A percentile compares a stretch with the other conserved stretches of the same genome.
Evolutionary conservation across 1,284 basidiomycete species (phyloP).

Genomic region (Pulchroboletus neoregius): DNA sequence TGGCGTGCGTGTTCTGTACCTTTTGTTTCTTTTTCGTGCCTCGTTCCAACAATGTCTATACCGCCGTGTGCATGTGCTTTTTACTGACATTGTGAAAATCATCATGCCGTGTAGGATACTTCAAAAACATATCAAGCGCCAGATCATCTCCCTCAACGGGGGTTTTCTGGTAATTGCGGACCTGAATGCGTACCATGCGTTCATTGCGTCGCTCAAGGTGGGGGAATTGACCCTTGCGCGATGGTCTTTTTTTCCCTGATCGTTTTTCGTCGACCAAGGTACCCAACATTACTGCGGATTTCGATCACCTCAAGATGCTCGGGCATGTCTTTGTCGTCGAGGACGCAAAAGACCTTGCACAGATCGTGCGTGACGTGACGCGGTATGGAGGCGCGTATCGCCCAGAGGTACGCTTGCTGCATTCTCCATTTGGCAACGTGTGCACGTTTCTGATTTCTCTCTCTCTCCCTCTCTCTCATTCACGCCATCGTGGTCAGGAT

Average conservation of each 20-base stretch:
- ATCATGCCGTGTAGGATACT: slow-evolving; percentile 59
- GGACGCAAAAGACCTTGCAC: slow-evolving; percentile 90
- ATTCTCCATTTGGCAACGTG: neutral
- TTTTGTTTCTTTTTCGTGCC: neutral
- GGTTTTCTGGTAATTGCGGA: slow-evolving; percentile 97
- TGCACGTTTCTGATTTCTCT: neutral
- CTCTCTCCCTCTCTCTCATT: too few relatives aligned
- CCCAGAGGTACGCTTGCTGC: slow-evolving; percentile 63
- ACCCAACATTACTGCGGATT: slow-evolving; percentile 74
- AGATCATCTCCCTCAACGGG: slow-evolving; percentile 91
- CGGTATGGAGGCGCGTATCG: slow-evolving; percentile 90
- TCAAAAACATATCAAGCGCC: slow-evolving; percentile 94
- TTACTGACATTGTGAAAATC: neutral
- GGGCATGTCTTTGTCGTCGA: slow-evolving; percentile 93
- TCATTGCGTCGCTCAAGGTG: slow-evolving; percentile 80
- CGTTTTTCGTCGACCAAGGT: slow-evolving; percentile 36
- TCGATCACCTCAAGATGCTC: slow-evolving; percentile 93
- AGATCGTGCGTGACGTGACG: slow-evolving; percentile 92
- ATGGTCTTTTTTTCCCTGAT: neutral
- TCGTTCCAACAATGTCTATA: neutral
- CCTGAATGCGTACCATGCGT: slow-evolving; percentile 88
- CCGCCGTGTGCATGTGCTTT: neutral
- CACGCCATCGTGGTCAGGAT: slow-evolving; percentile 47
- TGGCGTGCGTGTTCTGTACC: slow-evolving; percentile 56
- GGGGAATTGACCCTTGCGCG: slow-evolving; percentile 1